Percentiles rank a stretch among this genome's conserved stretches.
Evolutionary conservation across 345 rosid genomes (phyloP).

Genomic region (Geranium brycei): DNA sequence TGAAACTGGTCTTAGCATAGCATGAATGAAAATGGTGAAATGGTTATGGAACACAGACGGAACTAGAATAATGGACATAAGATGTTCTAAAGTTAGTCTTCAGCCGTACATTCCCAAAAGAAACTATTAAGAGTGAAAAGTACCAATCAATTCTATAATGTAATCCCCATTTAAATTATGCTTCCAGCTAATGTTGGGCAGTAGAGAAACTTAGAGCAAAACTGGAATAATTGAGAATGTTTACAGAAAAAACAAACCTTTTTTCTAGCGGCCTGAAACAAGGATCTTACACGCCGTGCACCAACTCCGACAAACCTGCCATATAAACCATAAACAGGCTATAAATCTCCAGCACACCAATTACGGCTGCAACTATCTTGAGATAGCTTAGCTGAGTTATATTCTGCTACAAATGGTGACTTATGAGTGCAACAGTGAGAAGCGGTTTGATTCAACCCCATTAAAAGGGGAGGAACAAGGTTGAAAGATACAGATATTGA

Average conservation of each 20-base stretch:
- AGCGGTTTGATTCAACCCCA: too few relatives aligned
- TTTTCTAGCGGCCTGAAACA: constrained; percentile 95
- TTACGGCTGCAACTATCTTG: too few relatives aligned
- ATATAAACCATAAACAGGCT: too few relatives aligned
- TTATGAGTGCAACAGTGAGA: too few relatives aligned
- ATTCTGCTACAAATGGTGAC: too few relatives aligned
- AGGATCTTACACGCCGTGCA: constrained; percentile 90
- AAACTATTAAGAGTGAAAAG: too few relatives aligned
- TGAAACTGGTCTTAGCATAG: not conserved
- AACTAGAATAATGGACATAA: not conserved
- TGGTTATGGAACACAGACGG: not conserved
- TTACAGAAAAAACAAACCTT: constrained; percentile 33
- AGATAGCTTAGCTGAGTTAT: too few relatives aligned
- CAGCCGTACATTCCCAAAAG: not conserved
- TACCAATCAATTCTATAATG: not conserved
- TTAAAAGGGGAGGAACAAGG: too few relatives aligned
- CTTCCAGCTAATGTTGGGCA: not conserved
- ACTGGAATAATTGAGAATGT: not conserved
- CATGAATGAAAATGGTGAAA: not conserved
- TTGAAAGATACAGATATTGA: too few relatives aligned
- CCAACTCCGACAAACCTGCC: constrained; percentile 99
- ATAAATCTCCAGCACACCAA: not conserved
- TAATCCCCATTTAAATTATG: not conserved
- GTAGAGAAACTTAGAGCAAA: not conserved
- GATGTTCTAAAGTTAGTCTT: not conserved